Evolutionary conservation across 345 rosid species (phyloP).

Genomic region (Populus deltoides): DNA sequence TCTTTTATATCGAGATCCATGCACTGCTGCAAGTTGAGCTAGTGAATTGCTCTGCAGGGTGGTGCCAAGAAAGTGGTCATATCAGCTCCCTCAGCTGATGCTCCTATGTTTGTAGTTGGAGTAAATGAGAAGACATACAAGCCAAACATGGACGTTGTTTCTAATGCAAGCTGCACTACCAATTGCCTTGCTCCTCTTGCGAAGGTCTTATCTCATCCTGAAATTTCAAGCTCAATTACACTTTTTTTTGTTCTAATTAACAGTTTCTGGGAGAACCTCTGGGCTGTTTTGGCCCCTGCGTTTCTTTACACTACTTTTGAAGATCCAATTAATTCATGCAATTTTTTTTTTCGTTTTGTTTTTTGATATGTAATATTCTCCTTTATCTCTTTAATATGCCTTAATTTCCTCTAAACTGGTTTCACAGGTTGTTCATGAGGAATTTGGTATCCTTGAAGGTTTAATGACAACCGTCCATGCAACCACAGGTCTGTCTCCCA

Average conservation of each 20-base stretch:
- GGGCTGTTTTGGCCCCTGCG: not conserved
- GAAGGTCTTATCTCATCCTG: slow-evolving; percentile 52
- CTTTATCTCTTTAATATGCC: not conserved
- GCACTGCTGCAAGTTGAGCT: not conserved
- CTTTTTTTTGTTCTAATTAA: not conserved
- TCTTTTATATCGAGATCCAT: not conserved
- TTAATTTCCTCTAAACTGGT: not conserved
- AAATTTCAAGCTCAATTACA: slow-evolving; percentile 8
- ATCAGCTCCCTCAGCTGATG: slow-evolving; percentile 98
- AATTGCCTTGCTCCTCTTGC: slow-evolving; percentile 99
- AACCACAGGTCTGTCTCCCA: slow-evolving; percentile 66
- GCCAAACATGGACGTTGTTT: slow-evolving; percentile 88
- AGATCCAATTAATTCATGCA: not conserved
- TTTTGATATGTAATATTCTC: not conserved
- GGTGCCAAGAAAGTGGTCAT: slow-evolving; percentile 95
- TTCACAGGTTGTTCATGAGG: slow-evolving; percentile 91
- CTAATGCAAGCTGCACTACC: slow-evolving; percentile 99
- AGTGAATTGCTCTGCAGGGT: slow-evolving; percentile 49
- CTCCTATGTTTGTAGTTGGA: slow-evolving; percentile 99
- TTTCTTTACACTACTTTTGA: not conserved
- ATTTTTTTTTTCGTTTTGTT: not conserved
- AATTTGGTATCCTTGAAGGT: slow-evolving; percentile 93
- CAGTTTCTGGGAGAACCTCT: not conserved
- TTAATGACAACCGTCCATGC: slow-evolving; percentile 99
- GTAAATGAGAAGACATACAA: slow-evolving; percentile 85